Evolutionary conservation across 345 rosid genomes (phyloP).

Genomic region (Hypericum perforatum): DNA sequence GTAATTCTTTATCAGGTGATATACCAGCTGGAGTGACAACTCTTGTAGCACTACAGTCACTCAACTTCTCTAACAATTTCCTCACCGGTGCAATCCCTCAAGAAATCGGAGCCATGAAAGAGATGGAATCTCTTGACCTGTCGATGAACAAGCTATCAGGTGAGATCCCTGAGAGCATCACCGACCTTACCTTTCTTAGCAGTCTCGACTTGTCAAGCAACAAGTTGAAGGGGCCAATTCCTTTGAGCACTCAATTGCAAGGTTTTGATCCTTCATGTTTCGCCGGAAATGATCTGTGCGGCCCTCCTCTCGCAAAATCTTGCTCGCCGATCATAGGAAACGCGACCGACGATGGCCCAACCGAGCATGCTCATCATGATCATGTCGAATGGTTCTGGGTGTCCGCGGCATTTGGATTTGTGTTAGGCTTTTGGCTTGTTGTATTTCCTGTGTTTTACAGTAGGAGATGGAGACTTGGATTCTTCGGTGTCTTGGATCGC

Average conservation of each 20-base stretch:
- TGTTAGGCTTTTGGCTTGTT: too few species aligned
- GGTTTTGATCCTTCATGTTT: neutral
- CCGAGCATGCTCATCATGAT: too few species aligned
- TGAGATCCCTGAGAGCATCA: neutral
- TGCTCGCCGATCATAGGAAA: too few species aligned
- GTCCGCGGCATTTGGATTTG: too few species aligned
- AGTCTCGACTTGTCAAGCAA: neutral
- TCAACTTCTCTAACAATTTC: neutral
- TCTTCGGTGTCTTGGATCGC: too few species aligned
- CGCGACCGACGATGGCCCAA: too few species aligned
- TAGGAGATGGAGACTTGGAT: too few species aligned
- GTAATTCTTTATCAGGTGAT: conserved; percentile 1
- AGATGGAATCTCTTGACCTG: neutral
- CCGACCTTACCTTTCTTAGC: neutral
- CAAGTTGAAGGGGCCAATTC: conserved; percentile 1
- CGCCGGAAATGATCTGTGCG: neutral
- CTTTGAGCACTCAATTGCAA: conserved; percentile 4
- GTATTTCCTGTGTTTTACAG: too few species aligned
- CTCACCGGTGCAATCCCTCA: neutral
- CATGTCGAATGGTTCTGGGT: too few species aligned
- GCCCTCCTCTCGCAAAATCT: too few species aligned
- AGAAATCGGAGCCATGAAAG: too few species aligned
- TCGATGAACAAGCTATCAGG: neutral
- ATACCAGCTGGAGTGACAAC: neutral
- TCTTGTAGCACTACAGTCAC: too few species aligned